These are phyloP conservation scores for Euphorbia pulcherrima DNA, from an alignment of 345 rosid species.

Conservation along the genomic window DNA sequence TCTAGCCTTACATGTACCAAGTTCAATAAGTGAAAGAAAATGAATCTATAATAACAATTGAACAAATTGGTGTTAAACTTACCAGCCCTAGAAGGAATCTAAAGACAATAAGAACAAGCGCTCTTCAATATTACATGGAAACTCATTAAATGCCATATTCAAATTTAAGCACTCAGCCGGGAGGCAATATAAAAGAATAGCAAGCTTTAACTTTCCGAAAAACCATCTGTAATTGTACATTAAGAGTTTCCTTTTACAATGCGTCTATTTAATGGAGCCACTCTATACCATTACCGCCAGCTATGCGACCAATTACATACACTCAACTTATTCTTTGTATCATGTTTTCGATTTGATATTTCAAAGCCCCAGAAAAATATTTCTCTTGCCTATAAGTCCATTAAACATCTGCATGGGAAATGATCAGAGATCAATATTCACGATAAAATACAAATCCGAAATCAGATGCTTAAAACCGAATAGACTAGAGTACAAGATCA, in stretches of 20 bases:
- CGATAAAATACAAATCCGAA: not conserved
- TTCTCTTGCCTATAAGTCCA: constrained; percentile 13
- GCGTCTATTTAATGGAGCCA: constrained; percentile 12
- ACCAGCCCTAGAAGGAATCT: not conserved
- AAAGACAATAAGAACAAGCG: not conserved
- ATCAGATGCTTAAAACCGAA: not conserved
- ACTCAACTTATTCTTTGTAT: constrained; percentile 5
- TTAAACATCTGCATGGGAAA: constrained; percentile 41
- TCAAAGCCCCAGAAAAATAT: constrained; percentile 5
- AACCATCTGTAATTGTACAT: constrained; percentile 28
- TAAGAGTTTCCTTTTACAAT: constrained; percentile 20
- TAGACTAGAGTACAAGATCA: not conserved
- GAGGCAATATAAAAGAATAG: constrained; percentile 6
- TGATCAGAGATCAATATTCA: constrained; percentile 8
- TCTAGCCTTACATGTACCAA: not conserved
- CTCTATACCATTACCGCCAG: constrained; percentile 19
- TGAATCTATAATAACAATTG: not conserved
- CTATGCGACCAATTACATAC: constrained; percentile 10
- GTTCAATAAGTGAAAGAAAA: not conserved
- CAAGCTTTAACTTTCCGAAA: constrained; percentile 11
- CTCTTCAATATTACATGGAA: constrained; percentile 9
- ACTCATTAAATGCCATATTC: constrained; percentile 14
- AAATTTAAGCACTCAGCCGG: constrained; percentile 4
- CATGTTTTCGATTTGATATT: constrained; percentile 11
- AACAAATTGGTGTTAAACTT: not conserved